Evolutionary conservation across 345 rosid species (phyloP), one percentile per base, ranked within the genome.

Genomic region (Populus simonii): DNA sequence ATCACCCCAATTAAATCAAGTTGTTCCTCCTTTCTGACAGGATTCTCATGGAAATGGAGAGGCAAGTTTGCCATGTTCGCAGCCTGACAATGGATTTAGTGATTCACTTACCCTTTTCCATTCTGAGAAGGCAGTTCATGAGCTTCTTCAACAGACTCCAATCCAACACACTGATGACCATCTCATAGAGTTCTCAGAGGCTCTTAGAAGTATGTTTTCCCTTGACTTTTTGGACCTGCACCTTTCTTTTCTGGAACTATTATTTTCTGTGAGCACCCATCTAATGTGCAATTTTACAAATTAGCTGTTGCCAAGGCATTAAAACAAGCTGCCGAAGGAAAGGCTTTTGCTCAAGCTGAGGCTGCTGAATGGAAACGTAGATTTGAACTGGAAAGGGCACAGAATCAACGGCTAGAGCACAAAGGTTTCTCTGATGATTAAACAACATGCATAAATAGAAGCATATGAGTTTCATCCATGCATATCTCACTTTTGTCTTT

Each of bases 301-400:
- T 77, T 81, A 96, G 99, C 99, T 91, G 99, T 96, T 89, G 98
- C 97, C 8, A 96, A 94, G 89, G 90, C 97, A 67, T 83, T 94
- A 74, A 88, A 96, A 57, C 90, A 92, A 77, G 96, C 97, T 85
- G 97, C 99, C 68, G 99, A 96, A 86, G 99, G 92, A 66, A 96
- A 94, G 77, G 99, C 97, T 63, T 81, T 91, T 82, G 98, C 98
- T 74, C 98, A 96, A 88, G 97, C 97, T 55, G 98, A 96, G 87
- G 98, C 97, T 75, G 89, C 97, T 80, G 98, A 96, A 83, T 96
- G 99, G 99, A 94, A 96, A 84, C 94, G 97, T 74, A 86, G 91
- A 89, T 96, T 88, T 80, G 97, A 96, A 80, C 78, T 96, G 78
- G 97, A 94, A 88, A 90, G 86, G 84, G 80, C 87, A 20, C 87